Evolutionary conservation across 495 filamentous ascomycete genomes (phyloP), one percentile per base, ranked within the genome.

Genomic region (Aspergillus ellipticus): DNA sequence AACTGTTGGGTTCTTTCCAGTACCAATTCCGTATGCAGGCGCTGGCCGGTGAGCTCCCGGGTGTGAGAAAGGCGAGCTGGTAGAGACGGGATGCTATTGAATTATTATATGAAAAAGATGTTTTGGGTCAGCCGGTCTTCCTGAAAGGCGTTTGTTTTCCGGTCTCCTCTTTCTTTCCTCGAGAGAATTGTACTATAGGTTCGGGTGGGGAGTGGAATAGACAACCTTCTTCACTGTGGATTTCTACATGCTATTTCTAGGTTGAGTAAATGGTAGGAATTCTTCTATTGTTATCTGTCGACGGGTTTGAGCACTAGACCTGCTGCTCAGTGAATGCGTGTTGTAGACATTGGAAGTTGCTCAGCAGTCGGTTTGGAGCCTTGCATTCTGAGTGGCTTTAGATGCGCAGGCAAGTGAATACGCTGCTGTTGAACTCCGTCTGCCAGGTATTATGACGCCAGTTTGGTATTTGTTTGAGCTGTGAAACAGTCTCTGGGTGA

Each of bases 31-130:
- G 94, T 68, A 74, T 92, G 73, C 85, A 96, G 70, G 94, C 95
- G 2, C 69, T 96, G 45, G 85, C 79, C n/a, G 94, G 95, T 53
- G 84, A 91, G 53, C 68, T 98, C 33, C 94, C 94, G 0, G 94
- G 94, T 51, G 94, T 97, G 42, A 89, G 85, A 79, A 97, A 97
- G 79, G 94, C 95, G 8, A 91, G 87, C 68, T 98, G 94, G 94
- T 97, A 73, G 64, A 39, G 9, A 4, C 35, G 41, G 43, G 37
- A 35, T 49, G 42, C 7, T 28, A 28, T 28, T 28, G 24, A 4
- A 7, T 37, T 33, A 39, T 54, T 48, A 24, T 42, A 24, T n/a
- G 39, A 41, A 42, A 54, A 57, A 53, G 60, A 53, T 58, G n/a
- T 19, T 51, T 52, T 63, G 51, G 65, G 55, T 66, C 56, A 24